A percentile compares a stretch with the other conserved stretches of the same genome.
Evolutionary conservation across 2,329 filamentous ascomycete species (phyloP).

Genomic region (Xenosphaeropsis pyriputrescens): DNA sequence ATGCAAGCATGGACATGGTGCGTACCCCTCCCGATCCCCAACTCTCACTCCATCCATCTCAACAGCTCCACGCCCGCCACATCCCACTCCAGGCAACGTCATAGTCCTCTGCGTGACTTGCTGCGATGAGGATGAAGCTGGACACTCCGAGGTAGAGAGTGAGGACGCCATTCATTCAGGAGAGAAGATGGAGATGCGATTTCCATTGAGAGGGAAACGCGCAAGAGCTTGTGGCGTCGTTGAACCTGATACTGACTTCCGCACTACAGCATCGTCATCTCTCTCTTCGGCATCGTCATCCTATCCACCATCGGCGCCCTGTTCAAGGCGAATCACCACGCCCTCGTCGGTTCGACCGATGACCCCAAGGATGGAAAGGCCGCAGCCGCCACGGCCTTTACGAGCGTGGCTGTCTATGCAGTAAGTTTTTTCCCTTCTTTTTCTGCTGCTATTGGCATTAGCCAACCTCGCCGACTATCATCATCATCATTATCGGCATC

Average conservation of each 20-base stretch:
- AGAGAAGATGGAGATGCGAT: no score
- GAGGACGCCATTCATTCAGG: no score
- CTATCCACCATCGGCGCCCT: slow-evolving; percentile 51
- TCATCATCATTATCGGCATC: no score
- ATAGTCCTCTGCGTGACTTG: no score
- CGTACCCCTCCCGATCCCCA: slow-evolving; percentile 16
- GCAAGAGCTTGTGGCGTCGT: no score
- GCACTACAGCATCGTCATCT: slow-evolving; percentile 66
- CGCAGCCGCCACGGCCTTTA: slow-evolving; percentile 76
- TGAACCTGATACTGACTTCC: no score
- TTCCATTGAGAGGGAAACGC: no score
- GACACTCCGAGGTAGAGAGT: no score
- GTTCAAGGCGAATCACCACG: slow-evolving; percentile 69
- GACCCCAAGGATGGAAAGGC: slow-evolving; percentile 59
- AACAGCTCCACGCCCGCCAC: no score
- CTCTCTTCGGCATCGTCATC: slow-evolving; percentile 49
- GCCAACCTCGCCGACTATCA: no score
- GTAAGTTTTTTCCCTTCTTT: slow-evolving; percentile 38
- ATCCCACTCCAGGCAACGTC: no score
- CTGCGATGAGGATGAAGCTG: no score
- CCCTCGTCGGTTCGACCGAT: slow-evolving; percentile 62
- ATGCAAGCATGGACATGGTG: slow-evolving; percentile 89
- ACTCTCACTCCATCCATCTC: background rate
- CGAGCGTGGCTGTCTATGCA: slow-evolving; percentile 74
- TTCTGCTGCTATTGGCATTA: background rate